phyloP scores from a whole-genome alignment of 2,329 filamentous ascomycete species.

The Camptophora hylomeconis region DNA sequence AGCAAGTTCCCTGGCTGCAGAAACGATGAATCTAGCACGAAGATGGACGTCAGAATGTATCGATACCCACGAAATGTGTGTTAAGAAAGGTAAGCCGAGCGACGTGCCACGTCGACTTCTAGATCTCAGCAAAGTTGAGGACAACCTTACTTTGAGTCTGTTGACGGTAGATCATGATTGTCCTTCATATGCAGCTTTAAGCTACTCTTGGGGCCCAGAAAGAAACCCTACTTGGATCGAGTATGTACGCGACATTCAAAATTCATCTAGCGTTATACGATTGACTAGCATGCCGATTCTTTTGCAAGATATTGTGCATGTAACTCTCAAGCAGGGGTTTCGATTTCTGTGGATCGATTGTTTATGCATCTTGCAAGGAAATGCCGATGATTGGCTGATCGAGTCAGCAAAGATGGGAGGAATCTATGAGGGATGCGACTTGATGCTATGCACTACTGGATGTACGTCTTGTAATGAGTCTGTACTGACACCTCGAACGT shows the following conservation, averaged over 20 bases:
- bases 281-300: background rate
- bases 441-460: background rate
- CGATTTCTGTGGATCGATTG: conserved; percentile 3
- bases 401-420: conserved; percentile 1
- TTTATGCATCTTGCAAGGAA: conserved; percentile 3
- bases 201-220: conserved; percentile 1
- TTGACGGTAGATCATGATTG: too few relatives aligned
- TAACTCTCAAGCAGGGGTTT: background rate
- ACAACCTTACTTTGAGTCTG: background rate
- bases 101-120: too few relatives aligned
- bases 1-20: too few relatives aligned
- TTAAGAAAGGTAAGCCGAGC: too few relatives aligned
- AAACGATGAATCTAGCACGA: too few relatives aligned
- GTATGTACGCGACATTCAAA: background rate
- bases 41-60: too few relatives aligned
- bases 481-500: too few relatives aligned
- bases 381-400: background rate
- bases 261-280: background rate
- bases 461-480: too few relatives aligned
- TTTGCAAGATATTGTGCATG: conserved; percentile 1
- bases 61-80: too few relatives aligned
- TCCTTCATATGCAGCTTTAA: conserved; percentile 1
- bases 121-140: background rate
- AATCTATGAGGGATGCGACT: background rate
- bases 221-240: background rate